Conservation (phyloP, 768 basidiomycete genomes). For the Pleurotus cornucopiae region DNA sequence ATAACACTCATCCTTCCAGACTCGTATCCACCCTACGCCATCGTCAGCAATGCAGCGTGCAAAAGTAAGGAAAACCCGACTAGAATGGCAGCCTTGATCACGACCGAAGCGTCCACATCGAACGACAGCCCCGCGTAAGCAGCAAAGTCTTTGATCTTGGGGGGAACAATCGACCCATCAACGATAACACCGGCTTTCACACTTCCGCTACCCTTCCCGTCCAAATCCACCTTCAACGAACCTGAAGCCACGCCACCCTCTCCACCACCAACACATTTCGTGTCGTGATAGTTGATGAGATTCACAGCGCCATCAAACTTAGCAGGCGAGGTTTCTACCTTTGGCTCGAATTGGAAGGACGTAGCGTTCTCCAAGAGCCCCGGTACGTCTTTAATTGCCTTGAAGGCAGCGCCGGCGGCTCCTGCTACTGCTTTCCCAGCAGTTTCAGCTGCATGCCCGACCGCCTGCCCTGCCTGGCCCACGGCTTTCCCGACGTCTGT, state of each 20-base stretch:
- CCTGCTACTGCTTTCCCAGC: not conserved
- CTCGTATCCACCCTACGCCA: constrained; percentile 21
- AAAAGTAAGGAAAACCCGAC: constrained; percentile 1
- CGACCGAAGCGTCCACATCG: constrained; percentile 17
- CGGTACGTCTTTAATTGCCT: not conserved
- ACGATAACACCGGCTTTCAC: constrained; percentile 25
- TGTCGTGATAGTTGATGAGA: constrained; percentile 13
- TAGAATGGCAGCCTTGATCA: constrained; percentile 10
- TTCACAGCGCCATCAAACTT: constrained; percentile 15
- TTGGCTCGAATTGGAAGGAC: constrained; percentile 14
- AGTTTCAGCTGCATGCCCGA: not conserved
- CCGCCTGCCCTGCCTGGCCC: not conserved
- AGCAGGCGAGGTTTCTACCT: constrained; percentile 13
- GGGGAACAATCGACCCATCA: constrained; percentile 22
- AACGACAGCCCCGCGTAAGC: constrained; percentile 22
- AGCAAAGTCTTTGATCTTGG: constrained; percentile 21
- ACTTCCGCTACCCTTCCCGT: constrained; percentile 11
- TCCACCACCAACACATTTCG: constrained; percentile 6
- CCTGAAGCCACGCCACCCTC: not conserved
- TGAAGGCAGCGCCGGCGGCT: not conserved
- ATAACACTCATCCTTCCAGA: constrained; percentile 24
- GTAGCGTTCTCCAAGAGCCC: not conserved
- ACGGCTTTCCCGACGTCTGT: not conserved
- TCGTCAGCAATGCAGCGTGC: not conserved
- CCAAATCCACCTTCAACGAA: constrained; percentile 7